Conservation (phyloP, 23 red algal species). For the Porphyridium purpureum region DNA sequence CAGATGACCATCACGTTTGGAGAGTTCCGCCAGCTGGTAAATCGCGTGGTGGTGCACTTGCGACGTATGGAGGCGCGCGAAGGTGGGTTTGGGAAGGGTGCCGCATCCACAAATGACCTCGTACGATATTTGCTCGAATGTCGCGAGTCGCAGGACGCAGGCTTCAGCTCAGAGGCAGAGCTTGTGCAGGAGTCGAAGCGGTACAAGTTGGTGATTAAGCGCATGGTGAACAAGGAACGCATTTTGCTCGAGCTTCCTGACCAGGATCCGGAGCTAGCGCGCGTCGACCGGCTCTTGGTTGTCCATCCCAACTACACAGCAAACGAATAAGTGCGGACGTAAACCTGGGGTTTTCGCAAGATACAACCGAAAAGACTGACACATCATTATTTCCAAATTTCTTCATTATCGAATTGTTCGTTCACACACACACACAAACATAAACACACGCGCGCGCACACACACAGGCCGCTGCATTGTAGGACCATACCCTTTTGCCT, state of each 20-base stretch:
- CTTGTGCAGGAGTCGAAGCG: conserved; percentile 40
- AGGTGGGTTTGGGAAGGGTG: conserved; percentile 6
- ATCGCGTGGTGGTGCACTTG: conserved; percentile 69
- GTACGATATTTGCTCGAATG: conserved; percentile 56
- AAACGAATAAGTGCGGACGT: conserved; percentile 4
- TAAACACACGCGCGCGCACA: too few species aligned
- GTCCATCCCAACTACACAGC: conserved; percentile 89
- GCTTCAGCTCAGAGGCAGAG: conserved; percentile 57
- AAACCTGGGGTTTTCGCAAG: not conserved
- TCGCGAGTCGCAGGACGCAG: conserved; percentile 29
- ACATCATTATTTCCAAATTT: not conserved
- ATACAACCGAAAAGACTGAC: not conserved
- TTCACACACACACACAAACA: too few species aligned
- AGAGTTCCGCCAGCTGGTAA: conserved; percentile 57
- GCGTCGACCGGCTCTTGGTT: conserved; percentile 48
- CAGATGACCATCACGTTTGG: conserved; percentile 44
- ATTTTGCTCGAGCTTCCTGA: conserved; percentile 79
- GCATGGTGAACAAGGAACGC: conserved; percentile 76
- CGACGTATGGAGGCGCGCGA: conserved; percentile 39
- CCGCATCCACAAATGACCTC: conserved; percentile 16
- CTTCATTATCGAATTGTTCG: not conserved
- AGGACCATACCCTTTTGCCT: too few species aligned
- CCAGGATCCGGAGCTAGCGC: conserved; percentile 26
- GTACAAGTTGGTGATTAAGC: conserved; percentile 51
- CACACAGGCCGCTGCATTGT: too few species aligned